Conservation (phyloP, 208 protist genomes). For the Leishmania lainsoni region DNA sequence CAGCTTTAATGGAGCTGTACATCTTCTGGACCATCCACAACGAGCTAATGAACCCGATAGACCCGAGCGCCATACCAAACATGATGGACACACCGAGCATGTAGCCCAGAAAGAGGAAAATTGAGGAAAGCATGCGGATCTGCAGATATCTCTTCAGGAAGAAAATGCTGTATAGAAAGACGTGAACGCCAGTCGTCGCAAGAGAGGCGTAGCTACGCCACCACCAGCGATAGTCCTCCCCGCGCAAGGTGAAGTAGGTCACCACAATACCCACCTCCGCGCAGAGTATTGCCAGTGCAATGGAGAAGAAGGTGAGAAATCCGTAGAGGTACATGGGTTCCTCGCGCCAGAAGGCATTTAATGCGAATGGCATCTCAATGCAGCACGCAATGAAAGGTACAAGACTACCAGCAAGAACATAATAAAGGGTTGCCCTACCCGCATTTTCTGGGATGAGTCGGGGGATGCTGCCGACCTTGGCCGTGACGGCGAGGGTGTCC, state of each 20-base stretch:
- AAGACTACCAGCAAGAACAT: constrained; percentile 55
- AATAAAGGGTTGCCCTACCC: constrained; percentile 34
- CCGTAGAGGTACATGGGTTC: constrained; percentile 96
- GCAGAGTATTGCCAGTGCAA: constrained; percentile 93
- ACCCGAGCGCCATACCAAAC: constrained; percentile 64
- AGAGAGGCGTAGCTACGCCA: constrained; percentile 94
- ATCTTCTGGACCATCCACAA: constrained; percentile 74
- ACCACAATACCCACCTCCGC: constrained; percentile 97
- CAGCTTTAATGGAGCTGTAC: constrained; percentile 69
- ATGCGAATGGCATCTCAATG: constrained; percentile 97
- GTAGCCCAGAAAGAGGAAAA: constrained; percentile 81
- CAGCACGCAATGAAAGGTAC: constrained; percentile 98
- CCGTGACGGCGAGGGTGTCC: constrained; percentile 56
- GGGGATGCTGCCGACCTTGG: constrained; percentile 94
- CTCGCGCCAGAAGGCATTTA: constrained; percentile 92
- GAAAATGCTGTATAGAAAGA: constrained; percentile 94
- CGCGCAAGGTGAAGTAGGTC: constrained; percentile 96
- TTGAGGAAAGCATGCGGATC: constrained; percentile 58
- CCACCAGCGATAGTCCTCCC: constrained; percentile 98
- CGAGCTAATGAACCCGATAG: constrained; percentile 75
- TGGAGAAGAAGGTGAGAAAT: constrained; percentile 93
- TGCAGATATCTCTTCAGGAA: constrained; percentile 86
- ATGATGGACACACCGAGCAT: constrained; percentile 64
- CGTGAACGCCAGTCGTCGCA: constrained; percentile 80
- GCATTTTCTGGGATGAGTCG: constrained; percentile 90